Base-by-base conservation (phyloP, 192 early-diverging fungal genomes). In the Dissophora ornata region DNA sequence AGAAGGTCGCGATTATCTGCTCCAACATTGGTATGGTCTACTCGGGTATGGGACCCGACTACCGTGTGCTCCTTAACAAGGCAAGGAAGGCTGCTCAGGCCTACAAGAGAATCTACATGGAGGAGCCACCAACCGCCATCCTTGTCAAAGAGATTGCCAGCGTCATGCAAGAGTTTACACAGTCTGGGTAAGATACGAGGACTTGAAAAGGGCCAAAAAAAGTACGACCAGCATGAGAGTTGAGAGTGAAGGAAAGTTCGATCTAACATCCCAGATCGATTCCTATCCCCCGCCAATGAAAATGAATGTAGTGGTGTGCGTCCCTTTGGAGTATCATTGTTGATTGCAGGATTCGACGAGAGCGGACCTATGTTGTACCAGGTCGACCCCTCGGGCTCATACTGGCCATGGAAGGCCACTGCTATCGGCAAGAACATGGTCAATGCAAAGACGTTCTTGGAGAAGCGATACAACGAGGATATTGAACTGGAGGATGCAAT, bases 361-460 rank as follows among this genome's bases (percentile, higher is more conserved):
- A 86, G 83, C 58, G 96, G 96, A 13, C 94, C 94, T 22, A 86
- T 90, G 21, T 87, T 99, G 51, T 99, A 99, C 86, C 98, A 99
- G 83, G 96, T 99, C 9, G 98, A 99, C 80, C 98, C 98, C 2
- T 97, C 97, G 53, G 98, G 98, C 41, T 96, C 95, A 29, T 99
- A 96, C 87, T 99, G 91, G 83, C 92, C 95, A 19, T 99, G 98
- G 98, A 98, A 98, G 84, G 98, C 97, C 16, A 95, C 93, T 26
- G 96, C 97, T 1, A 98, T 98, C 51, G 98, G 98, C 51, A 99
- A 99, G 80, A 98, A 99, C 84, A 98, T 98, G 97, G 83, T 97
- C 61, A 99, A 98, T 81, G 95, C 98, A 62, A 98, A 98, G 88
- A 98, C 96, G 3, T 99, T 99, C 83, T 80, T 99, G 64, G 97